Evolutionary conservation across 2,329 filamentous ascomycete species (phyloP).

Genomic region (Hirsutella thompsonii): DNA sequence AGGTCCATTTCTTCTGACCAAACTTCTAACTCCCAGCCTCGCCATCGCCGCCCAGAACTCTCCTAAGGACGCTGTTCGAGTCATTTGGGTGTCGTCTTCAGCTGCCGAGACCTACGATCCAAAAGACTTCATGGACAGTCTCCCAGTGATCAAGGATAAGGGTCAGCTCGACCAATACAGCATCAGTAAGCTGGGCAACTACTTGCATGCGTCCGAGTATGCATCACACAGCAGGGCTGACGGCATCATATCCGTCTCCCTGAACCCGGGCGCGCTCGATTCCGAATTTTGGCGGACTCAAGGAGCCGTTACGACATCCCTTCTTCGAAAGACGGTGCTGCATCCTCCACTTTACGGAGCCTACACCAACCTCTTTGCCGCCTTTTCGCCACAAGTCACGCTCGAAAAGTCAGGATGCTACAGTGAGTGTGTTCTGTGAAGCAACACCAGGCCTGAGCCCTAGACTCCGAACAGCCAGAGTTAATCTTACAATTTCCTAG

Average conservation of each 20-base stretch:
- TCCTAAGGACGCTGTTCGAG: no score
- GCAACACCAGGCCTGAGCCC: no score
- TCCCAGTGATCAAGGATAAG: neutral
- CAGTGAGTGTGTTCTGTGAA: conserved; percentile 10
- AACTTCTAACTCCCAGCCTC: conserved; percentile 21
- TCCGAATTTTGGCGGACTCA: conserved; percentile 22
- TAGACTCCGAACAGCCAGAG: no score
- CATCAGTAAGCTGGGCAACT: conserved; percentile 19
- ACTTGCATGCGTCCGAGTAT: conserved; percentile 18
- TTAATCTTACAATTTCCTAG: no score
- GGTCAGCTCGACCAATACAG: conserved; percentile 1
- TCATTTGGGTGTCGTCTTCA: no score
- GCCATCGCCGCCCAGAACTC: no score
- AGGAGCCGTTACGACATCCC: conserved; percentile 6
- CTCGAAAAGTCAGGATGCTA: conserved; percentile 11
- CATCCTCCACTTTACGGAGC: conserved; percentile 24
- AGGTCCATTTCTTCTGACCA: conserved; percentile 25
- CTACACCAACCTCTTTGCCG: conserved; percentile 35
- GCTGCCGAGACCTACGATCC: neutral
- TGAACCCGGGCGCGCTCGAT: conserved; percentile 27
- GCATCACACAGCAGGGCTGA: conserved; percentile 13
- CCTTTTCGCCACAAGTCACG: conserved; percentile 28
- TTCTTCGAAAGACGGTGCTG: conserved; percentile 8
- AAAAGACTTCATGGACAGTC: neutral
- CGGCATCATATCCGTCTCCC: conserved; percentile 16